Evolutionary conservation across 208 protist species (phyloP), one percentile per base, ranked within the genome.

Genomic region (Trypanosoma mega): DNA sequence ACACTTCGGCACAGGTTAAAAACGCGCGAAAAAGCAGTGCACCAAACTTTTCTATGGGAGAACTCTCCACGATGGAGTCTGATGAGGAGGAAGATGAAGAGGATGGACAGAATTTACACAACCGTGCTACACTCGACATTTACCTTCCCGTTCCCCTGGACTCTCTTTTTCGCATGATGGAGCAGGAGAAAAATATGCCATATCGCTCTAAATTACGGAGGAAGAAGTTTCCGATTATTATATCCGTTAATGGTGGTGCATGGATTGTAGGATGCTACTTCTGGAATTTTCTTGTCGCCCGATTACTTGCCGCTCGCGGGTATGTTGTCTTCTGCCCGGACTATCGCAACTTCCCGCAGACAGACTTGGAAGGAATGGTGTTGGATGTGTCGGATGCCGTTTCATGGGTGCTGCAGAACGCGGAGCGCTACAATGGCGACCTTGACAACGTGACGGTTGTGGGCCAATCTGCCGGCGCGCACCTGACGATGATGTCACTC

Each of bases 311-410:
- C 9, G 63, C 74, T 30, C 74, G 86, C 36, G 90, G 90, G 31
- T 92, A 91, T 74, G 63, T 93, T 27, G 87, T 93, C 12, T 94
- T 96, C 73, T 90, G 82, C 70, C 90, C 90, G 8, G 90, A 96
- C 82, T 96, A 96, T 74, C 86, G 90, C 49, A 96, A 96, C 79
- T 96, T 94, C 59, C 90, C 90, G 29, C 87, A 94, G 75, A 92
- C 82, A 31, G 82, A 80, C 56, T 83, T 96, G 85, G 85, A 90
- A 59, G 90, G 85, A 39, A 96, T 96, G 90, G 83, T 82, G 63
- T 71, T 88, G 24, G 90, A 96, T 66, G 74, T 92, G 21, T 91
- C 82, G 9, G 90, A 94, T 46, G 87, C 90, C 37, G 78, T 96
- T 45, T 68, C 64, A 39, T 96, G 88, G 88, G 85, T 92, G 66